Conservation (phyloP, 768 basidiomycete species). For the Cystofilobasidium ferigula region DNA sequence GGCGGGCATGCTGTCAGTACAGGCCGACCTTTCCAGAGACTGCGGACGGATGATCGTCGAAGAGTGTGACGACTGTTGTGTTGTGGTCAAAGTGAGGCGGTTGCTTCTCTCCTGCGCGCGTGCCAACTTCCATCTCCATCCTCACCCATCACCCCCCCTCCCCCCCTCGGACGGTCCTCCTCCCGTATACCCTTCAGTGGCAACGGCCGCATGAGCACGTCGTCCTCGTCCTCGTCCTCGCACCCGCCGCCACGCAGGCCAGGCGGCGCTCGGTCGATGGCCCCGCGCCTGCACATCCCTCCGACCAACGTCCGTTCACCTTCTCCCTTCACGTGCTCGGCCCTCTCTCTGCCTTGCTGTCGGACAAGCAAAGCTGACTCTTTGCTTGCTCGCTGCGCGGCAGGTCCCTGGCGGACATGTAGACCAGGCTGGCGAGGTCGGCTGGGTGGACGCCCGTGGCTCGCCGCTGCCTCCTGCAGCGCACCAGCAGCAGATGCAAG, state of each 20-base stretch:
- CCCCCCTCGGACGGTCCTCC: too few species aligned
- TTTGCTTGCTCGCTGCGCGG: background rate
- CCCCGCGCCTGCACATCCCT: background rate
- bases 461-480: background rate
- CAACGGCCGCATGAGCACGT: background rate
- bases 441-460: constrained; percentile 31
- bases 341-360: background rate
- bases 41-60: too few species aligned
- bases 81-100: too few species aligned
- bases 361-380: background rate
- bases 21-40: too few species aligned
- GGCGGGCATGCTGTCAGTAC: too few species aligned
- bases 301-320: background rate
- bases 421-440: constrained; percentile 33
- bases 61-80: too few species aligned
- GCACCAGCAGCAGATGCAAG: too few species aligned
- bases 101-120: too few species aligned
- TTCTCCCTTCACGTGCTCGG: background rate
- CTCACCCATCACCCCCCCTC: too few species aligned
- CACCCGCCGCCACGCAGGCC: background rate
- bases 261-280: background rate
- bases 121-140: too few species aligned
- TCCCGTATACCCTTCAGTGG: too few species aligned
- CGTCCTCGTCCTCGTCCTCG: background rate
- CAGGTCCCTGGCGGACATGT: constrained; percentile 34